These are phyloP conservation scores for Schoenoplectus tabernaemontani DNA, from an alignment of 202 grass and related monocot species.

Conservation along the genomic window DNA sequence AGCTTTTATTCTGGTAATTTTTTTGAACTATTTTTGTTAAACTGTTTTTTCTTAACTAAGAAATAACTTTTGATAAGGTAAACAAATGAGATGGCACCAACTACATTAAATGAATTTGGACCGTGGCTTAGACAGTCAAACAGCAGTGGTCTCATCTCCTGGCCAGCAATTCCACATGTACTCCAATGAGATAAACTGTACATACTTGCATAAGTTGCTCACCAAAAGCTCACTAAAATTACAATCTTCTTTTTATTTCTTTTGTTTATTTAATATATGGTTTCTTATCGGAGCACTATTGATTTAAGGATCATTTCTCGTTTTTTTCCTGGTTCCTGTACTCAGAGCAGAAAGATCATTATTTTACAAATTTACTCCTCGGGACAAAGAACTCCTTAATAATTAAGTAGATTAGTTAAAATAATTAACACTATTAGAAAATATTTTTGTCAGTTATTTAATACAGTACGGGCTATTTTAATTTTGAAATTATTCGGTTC, in stretches of 20 bases:
- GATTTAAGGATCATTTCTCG: not conserved
- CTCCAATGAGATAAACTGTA: not conserved
- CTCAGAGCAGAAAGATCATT: not conserved
- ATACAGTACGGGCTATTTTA: not conserved
- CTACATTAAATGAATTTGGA: not conserved
- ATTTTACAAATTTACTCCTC: not conserved
- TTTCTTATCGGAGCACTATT: not conserved
- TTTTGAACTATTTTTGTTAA: not conserved
- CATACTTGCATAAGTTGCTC: not conserved
- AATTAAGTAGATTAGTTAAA: not conserved
- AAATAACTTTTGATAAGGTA: not conserved
- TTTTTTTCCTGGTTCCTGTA: not conserved
- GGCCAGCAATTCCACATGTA: not conserved
- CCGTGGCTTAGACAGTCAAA: not conserved
- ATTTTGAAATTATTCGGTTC: not conserved
- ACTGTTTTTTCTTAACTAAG: not conserved
- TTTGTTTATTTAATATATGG: not conserved
- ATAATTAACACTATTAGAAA: not conserved
- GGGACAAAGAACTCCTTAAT: not conserved
- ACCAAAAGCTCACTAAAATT: not conserved
- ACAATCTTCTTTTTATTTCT: not conserved
- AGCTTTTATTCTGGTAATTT: constrained; percentile 65
- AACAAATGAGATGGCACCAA: not conserved
- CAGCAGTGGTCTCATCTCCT: not conserved
- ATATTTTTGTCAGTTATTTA: not conserved